Evolutionary conservation across 1,139 yeast genomes (phyloP).

Genomic region (Suhomyces guaymorum): DNA sequence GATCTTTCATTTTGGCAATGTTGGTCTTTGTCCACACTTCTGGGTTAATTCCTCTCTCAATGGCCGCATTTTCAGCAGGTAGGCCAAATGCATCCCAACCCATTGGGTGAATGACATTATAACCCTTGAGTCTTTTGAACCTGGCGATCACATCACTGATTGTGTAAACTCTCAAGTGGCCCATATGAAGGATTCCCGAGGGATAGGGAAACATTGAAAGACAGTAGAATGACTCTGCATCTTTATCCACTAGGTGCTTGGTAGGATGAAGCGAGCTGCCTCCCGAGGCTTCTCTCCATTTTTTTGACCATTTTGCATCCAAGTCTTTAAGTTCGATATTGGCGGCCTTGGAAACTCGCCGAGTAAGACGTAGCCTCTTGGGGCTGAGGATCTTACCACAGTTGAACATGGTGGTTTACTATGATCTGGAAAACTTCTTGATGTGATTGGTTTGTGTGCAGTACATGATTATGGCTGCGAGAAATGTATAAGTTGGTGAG

Average conservation of each 20-base stretch:
- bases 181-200: constrained; percentile 88
- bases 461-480: no score
- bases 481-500: no score
- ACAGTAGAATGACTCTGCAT: constrained; percentile 56
- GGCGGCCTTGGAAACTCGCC: not conserved
- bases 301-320: constrained; percentile 53
- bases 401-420: constrained; percentile 1
- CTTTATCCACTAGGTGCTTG: constrained; percentile 26
- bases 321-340: constrained; percentile 24
- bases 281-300: constrained; percentile 49
- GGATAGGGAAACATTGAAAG: constrained; percentile 96
- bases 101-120: constrained; percentile 88
- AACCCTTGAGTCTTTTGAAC: constrained; percentile 74
- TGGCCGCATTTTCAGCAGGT: constrained; percentile 98
- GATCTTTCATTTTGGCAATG: constrained; percentile 79
- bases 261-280: constrained; percentile 47
- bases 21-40: constrained; percentile 78
- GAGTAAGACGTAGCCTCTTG: not conserved
- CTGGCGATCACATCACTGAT: constrained; percentile 84
- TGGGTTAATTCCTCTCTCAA: constrained; percentile 79
- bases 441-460: no score
- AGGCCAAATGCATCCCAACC: constrained; percentile 99
- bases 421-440: no score
- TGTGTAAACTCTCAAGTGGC: constrained; percentile 89
- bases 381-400: not conserved